phyloP scores from a whole-genome alignment of 768 basidiomycete species.

The Sistotremastrum niveocremeum region DNA sequence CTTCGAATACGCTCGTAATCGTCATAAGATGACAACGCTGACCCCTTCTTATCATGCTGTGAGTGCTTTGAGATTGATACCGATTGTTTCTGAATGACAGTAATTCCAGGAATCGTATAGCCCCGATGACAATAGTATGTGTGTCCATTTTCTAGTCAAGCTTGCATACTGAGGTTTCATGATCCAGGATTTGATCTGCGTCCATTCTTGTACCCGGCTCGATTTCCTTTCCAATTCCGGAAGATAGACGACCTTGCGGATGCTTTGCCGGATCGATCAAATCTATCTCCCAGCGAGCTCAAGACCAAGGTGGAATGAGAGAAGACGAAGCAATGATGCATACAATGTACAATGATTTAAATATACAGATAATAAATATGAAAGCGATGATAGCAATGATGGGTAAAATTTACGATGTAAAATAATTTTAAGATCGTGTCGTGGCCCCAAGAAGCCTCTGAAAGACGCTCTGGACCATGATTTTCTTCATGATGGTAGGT shows the following conservation, averaged over 20 bases:
- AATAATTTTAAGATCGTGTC: constrained; percentile 1
- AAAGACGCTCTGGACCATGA: constrained; percentile 60
- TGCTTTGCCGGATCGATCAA: constrained; percentile 57
- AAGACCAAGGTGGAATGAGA: constrained; percentile 22
- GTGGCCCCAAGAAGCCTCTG: constrained; percentile 52
- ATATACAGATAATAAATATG: constrained; percentile 10
- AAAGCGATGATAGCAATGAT: constrained; percentile 9
- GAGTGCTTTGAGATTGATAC: constrained; percentile 18
- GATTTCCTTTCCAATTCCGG: constrained; percentile 94
- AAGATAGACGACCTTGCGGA: constrained; percentile 86
- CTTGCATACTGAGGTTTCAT: constrained; percentile 7
- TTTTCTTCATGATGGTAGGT: constrained; percentile 86
- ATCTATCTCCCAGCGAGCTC: constrained; percentile 10
- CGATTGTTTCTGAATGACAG: background rate
- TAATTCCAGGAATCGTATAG: constrained; percentile 75
- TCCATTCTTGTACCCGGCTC: constrained; percentile 89
- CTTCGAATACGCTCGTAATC: constrained; percentile 90
- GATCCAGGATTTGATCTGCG: constrained; percentile 79
- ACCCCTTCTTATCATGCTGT: constrained; percentile 93
- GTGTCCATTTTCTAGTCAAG: background rate
- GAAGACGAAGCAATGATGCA: constrained; percentile 21
- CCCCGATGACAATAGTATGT: constrained; percentile 88
- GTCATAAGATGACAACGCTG: constrained; percentile 97
- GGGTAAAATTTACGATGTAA: constrained; percentile 5
- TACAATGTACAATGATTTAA: constrained; percentile 32